These are phyloP conservation scores for Jackrogersella multiformis DNA, from an alignment of 495 filamentous ascomycete species.

Conservation along the genomic window DNA sequence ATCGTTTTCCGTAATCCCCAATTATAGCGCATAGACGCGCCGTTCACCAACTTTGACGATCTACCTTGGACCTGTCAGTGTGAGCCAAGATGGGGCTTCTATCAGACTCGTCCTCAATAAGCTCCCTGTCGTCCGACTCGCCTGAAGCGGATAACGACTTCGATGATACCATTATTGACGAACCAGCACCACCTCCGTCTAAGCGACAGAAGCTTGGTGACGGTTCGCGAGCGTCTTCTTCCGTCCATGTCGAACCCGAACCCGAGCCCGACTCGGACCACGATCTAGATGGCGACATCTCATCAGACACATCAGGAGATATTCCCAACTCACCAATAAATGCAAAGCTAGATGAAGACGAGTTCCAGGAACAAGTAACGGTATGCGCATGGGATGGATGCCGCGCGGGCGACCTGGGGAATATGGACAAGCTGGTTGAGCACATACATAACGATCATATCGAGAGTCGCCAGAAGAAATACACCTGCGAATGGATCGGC, in stretches of 20 bases:
- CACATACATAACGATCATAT: slow-evolving; percentile 96
- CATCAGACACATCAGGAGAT: slow-evolving; percentile 86
- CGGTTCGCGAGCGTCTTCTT: slow-evolving; percentile 57
- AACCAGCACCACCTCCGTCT: slow-evolving; percentile 52
- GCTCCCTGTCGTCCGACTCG: slow-evolving; percentile 53
- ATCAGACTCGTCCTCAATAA: slow-evolving; percentile 47
- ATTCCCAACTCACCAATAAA: slow-evolving; percentile 75
- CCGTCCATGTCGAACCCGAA: slow-evolving; percentile 55
- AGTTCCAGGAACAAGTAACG: slow-evolving; percentile 88
- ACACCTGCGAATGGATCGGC: slow-evolving; percentile 94
- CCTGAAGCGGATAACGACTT: slow-evolving; percentile 61
- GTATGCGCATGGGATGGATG: slow-evolving; percentile 91
- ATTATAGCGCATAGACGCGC: neutral
- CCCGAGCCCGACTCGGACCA: slow-evolving; percentile 49
- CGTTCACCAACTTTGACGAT: neutral
- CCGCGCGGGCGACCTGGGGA: slow-evolving; percentile 76
- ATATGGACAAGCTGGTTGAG: slow-evolving; percentile 93
- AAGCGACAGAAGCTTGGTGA: slow-evolving; percentile 61
- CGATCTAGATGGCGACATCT: slow-evolving; percentile 68
- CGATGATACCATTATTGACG: slow-evolving; percentile 52
- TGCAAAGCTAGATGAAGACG: slow-evolving; percentile 76
- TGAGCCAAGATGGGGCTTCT: slow-evolving; percentile 41
- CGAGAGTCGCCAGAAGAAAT: slow-evolving; percentile 73
- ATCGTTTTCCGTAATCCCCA: neutral
- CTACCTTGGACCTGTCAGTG: neutral